A percentile compares a stretch with the other conserved stretches of the same genome.
Conservation (phyloP, 192 early-diverging fungal species). For the Backusella tarrabulga region DNA sequence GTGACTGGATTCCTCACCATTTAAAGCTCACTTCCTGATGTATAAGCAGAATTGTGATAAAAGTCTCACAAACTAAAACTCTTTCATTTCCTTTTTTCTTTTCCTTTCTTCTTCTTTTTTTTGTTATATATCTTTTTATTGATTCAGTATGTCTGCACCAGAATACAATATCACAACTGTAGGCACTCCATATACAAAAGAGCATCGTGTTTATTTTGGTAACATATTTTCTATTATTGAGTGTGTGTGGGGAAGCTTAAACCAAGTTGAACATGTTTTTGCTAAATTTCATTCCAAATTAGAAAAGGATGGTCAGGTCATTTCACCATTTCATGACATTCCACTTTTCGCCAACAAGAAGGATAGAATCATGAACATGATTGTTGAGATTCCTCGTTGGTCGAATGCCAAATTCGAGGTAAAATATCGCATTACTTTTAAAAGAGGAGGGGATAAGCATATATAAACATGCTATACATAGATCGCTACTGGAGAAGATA, state of each 20-base stretch:
- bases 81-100: not conserved
- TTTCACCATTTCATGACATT: conserved; percentile 99
- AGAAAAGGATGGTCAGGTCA: conserved; percentile 78
- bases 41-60: not conserved
- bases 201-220: conserved; percentile 28
- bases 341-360: conserved; percentile 89
- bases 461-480: conserved; percentile 12
- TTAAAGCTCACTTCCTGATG: not conserved
- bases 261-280: no score
- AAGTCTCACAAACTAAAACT: not conserved
- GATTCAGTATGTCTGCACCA: not conserved
- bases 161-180: not conserved
- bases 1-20: not conserved
- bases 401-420: conserved; percentile 98
- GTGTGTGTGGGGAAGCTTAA: not conserved
- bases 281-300: conserved; percentile 9
- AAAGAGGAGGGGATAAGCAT: not conserved
- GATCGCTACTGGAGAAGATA: conserved; percentile 92
- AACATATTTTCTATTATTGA: not conserved
- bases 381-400: conserved; percentile 99
- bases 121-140: not conserved
- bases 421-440: not conserved
- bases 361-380: conserved; percentile 93
- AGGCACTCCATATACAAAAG: conserved; percentile 11
- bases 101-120: not conserved